Conservation (phyloP, 768 basidiomycete genomes). For the Calocybe gangraenosa region DNA sequence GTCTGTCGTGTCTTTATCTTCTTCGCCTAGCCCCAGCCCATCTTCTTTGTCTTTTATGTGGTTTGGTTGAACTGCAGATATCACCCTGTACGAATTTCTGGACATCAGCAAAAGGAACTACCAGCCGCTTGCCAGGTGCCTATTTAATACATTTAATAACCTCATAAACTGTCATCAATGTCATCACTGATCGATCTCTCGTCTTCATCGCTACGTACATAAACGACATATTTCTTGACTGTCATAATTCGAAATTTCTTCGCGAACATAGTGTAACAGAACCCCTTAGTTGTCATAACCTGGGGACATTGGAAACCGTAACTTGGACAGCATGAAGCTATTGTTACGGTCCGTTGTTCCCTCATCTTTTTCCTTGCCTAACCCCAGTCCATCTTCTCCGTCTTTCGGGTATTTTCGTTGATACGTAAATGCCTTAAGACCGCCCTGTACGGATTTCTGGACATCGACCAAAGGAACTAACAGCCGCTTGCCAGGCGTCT, state of each 20-base stretch:
- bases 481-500: constrained; percentile 17
- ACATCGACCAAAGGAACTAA: constrained; percentile 34
- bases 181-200: no score
- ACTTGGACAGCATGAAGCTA: neutral
- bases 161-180: no score
- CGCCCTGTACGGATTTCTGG: constrained; percentile 29
- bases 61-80: neutral
- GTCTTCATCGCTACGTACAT: no score
- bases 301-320: neutral
- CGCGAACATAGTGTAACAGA: no score
- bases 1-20: constrained; percentile 5
- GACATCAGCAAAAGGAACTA: constrained; percentile 34
- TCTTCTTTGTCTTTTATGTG: constrained; percentile 4
- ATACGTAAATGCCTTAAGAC: constrained; percentile 12
- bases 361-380: constrained; percentile 2
- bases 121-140: constrained; percentile 17
- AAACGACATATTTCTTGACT: no score
- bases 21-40: constrained; percentile 3
- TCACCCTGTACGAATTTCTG: constrained; percentile 29
- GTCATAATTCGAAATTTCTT: no score
- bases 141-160: no score
- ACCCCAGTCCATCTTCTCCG: constrained; percentile 5
- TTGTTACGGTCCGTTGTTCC: neutral
- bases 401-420: neutral
- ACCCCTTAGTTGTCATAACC: neutral